A percentile compares a stretch with the other conserved stretches of the same genome.
phyloP scores from a whole-genome alignment of 768 basidiomycete genomes.

The Tephrocybe sp. region DNA sequence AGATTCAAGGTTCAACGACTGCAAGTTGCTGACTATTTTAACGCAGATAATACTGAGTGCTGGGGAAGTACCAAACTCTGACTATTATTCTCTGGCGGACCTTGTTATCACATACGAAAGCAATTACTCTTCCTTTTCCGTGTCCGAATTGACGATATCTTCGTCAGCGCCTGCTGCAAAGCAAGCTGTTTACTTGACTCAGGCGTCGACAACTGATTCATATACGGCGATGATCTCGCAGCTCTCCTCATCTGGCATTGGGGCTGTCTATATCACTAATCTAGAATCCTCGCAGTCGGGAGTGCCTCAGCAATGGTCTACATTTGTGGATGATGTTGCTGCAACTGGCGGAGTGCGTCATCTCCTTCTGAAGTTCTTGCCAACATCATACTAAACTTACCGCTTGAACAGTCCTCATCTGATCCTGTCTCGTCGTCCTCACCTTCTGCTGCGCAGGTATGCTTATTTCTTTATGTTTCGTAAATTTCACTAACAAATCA shows the following conservation, averaged over 20 bases:
- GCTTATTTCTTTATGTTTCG: too few relatives aligned
- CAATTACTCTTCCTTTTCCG: constrained; percentile 3
- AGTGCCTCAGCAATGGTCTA: constrained; percentile 10
- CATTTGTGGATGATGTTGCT: constrained; percentile 9
- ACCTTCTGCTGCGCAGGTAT: too few relatives aligned
- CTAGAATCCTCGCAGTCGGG: not conserved
- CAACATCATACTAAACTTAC: too few relatives aligned
- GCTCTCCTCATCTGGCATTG: constrained; percentile 6
- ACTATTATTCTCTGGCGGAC: constrained; percentile 8
- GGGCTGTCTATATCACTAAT: constrained; percentile 10
- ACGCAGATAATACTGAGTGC: constrained; percentile 6
- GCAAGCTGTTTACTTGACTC: constrained; percentile 7
- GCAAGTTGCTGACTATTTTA: not conserved
- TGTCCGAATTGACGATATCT: not conserved
- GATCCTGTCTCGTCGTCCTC: too few relatives aligned
- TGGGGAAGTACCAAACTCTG: constrained; percentile 1
- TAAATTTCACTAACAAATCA: too few relatives aligned
- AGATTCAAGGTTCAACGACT: not conserved
- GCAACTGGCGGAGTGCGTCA: not conserved
- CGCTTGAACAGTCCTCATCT: too few relatives aligned
- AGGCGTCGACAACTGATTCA: not conserved
- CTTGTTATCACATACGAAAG: constrained; percentile 11
- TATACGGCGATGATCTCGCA: constrained; percentile 5
- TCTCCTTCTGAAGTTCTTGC: not conserved
- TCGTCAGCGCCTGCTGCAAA: constrained; percentile 11